Evolutionary conservation across 805 yeast genomes (phyloP).

Genomic region (Sugiyamaella floridensis): DNA sequence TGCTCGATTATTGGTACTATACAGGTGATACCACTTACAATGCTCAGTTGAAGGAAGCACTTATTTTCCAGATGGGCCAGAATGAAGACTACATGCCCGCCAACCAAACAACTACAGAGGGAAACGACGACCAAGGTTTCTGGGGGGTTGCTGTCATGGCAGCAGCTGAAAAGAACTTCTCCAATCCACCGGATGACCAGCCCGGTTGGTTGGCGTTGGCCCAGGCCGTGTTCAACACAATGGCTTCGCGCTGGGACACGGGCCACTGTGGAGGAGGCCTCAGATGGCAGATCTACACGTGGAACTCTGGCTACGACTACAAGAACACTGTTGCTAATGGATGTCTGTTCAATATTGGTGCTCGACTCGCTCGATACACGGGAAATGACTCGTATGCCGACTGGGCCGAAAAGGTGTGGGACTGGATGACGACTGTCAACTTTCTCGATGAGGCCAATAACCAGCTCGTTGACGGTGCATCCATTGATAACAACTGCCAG

Average conservation of each 20-base stretch:
- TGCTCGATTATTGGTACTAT: slow-evolving; percentile 76
- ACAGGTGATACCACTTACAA: slow-evolving; percentile 64
- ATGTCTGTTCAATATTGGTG: slow-evolving; percentile 70
- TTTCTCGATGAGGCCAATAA: slow-evolving; percentile 33
- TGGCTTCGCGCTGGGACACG: slow-evolving; percentile 73
- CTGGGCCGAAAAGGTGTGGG: slow-evolving; percentile 65
- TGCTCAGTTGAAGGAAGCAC: slow-evolving; percentile 49
- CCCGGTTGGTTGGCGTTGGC: slow-evolving; percentile 73
- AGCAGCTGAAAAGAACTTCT: slow-evolving; percentile 77
- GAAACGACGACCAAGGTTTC: slow-evolving; percentile 90
- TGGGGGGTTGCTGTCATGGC: slow-evolving; percentile 86
- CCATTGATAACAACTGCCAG: slow-evolving; percentile 42
- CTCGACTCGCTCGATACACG: slow-evolving; percentile 76
- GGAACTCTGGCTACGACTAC: slow-evolving; percentile 83
- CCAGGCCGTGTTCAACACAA: slow-evolving; percentile 81
- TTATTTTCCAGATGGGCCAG: slow-evolving; percentile 59
- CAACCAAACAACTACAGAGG: slow-evolving; percentile 78
- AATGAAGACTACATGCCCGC: slow-evolving; percentile 67
- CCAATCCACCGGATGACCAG: slow-evolving; percentile 52
- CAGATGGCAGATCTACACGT: slow-evolving; percentile 86
- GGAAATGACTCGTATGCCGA: slow-evolving; percentile 63
- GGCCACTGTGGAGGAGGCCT: slow-evolving; percentile 64
- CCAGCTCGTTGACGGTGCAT: slow-evolving; percentile 41
- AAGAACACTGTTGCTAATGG: slow-evolving; percentile 88
- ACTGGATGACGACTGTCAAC: slow-evolving; percentile 56